phyloP scores from a whole-genome alignment of 768 basidiomycete genomes.

The Termitomyces sp. region DNA sequence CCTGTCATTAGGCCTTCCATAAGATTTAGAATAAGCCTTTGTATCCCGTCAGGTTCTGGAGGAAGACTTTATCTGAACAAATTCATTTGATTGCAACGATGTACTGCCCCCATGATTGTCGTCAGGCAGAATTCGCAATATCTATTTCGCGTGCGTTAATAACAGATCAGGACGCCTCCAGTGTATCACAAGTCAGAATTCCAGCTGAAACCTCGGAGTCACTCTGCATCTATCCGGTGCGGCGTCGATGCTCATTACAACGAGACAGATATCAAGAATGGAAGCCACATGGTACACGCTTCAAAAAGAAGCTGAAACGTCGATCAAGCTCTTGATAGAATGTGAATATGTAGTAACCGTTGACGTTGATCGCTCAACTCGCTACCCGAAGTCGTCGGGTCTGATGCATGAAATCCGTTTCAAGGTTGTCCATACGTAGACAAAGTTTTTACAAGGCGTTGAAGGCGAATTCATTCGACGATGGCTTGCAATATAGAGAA shows the following conservation, averaged over 20 bases:
- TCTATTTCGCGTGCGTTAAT: neutral
- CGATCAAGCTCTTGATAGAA: neutral
- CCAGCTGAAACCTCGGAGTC: neutral
- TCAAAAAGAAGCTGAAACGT: neutral
- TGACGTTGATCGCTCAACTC: neutral
- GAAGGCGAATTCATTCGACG: neutral
- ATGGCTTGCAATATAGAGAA: neutral
- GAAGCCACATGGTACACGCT: neutral
- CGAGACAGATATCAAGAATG: neutral
- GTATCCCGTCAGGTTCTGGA: neutral
- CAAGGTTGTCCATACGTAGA: neutral
- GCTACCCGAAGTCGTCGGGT: neutral
- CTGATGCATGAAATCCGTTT: neutral
- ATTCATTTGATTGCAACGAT: neutral
- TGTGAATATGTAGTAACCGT: neutral
- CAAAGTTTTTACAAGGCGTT: neutral
- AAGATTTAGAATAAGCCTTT: neutral
- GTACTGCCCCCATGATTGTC: neutral
- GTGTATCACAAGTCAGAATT: neutral
- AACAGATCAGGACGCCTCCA: neutral
- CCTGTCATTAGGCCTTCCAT: neutral
- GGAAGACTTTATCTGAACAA: neutral
- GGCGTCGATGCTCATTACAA: neutral
- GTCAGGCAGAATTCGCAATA: neutral
- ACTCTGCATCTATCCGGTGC: neutral